phyloP scores from a whole-genome alignment of 192 early-diverging fungal species.

The Coemansia erecta region DNA sequence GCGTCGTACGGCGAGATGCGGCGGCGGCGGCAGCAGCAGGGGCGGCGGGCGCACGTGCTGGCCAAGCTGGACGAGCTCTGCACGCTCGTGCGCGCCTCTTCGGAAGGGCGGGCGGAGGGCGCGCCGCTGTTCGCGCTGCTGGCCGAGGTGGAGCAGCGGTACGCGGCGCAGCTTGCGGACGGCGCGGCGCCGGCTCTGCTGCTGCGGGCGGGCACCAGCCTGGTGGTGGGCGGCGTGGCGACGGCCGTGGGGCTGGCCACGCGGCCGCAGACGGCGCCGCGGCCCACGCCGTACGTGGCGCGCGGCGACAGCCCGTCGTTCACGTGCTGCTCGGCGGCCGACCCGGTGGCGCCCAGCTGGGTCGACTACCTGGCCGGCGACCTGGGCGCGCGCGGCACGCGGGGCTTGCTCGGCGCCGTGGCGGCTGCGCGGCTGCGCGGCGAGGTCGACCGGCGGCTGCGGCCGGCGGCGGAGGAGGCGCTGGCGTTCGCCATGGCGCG shows the following conservation, averaged over 20 bases:
- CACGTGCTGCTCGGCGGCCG: constrained; percentile 1
- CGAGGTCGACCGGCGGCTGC: constrained; percentile 5
- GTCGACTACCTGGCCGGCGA: constrained; percentile 39
- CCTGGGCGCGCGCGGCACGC: constrained; percentile 17
- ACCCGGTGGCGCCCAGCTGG: constrained; percentile 35
- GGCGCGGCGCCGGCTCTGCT: constrained; percentile 4
- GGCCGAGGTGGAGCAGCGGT: constrained; percentile 25
- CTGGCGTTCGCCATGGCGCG: constrained; percentile 44
- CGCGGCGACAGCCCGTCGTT: background rate
- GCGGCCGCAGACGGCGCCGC: constrained; percentile 14
- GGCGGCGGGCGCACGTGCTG: constrained; percentile 30
- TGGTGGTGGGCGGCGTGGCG: constrained; percentile 7
- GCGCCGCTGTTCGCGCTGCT: constrained; percentile 29
- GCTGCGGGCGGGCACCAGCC: constrained; percentile 21
- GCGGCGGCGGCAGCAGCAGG: constrained; percentile 37
- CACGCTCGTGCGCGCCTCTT: constrained; percentile 15
- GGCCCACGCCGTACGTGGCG: background rate
- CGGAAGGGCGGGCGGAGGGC: constrained; percentile 17
- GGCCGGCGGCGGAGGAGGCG: constrained; percentile 36
- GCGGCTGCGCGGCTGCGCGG: constrained; percentile 28
- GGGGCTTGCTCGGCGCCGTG: constrained; percentile 25
- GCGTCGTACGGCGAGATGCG: constrained; percentile 19
- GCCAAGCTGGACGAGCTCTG: constrained; percentile 21
- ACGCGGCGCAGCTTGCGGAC: constrained; percentile 12
- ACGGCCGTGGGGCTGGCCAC: constrained; percentile 2